Evolutionary conservation across 495 filamentous ascomycete genomes (phyloP).

Genomic region (Staphylotrichum tortipilum): DNA sequence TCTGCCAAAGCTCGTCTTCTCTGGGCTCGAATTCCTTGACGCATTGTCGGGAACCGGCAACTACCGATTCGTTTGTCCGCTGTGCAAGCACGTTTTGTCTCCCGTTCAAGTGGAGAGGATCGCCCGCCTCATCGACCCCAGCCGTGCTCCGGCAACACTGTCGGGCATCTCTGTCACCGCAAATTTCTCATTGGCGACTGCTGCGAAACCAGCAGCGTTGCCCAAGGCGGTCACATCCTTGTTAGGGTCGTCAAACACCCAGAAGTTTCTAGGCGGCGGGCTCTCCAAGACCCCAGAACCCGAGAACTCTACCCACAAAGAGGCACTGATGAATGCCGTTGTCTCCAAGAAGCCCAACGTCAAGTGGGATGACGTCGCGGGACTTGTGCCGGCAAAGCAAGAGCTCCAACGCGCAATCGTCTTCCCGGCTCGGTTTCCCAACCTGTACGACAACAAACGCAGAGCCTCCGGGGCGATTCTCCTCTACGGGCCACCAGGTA

Average conservation of each 20-base stretch:
- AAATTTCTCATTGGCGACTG: background rate
- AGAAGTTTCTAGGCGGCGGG: background rate
- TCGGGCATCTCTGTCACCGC: background rate
- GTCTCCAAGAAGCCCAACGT: conserved; percentile 86
- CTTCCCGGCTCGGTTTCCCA: conserved; percentile 87
- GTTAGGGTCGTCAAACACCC: background rate
- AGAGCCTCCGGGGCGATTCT: conserved; percentile 95
- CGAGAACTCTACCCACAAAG: background rate
- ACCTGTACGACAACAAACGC: conserved; percentile 85
- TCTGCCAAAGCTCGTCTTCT: background rate
- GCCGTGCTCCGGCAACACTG: background rate
- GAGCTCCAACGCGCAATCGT: conserved; percentile 92
- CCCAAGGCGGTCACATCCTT: background rate
- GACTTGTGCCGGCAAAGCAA: conserved; percentile 82
- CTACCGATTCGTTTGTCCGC: conserved; percentile 1
- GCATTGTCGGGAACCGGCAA: background rate
- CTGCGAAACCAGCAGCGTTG: background rate
- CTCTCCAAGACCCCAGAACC: background rate
- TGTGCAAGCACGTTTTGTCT: background rate
- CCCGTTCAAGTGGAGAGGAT: conserved; percentile 4
- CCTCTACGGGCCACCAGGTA: conserved; percentile 87
- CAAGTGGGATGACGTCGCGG: conserved; percentile 90
- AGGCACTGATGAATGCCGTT: conserved; percentile 51
- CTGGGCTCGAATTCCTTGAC: conserved; percentile 2
- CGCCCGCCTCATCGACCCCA: conserved; percentile 2